phyloP scores from a whole-genome alignment of 345 rosid genomes.

The Gossypium australe region DNA sequence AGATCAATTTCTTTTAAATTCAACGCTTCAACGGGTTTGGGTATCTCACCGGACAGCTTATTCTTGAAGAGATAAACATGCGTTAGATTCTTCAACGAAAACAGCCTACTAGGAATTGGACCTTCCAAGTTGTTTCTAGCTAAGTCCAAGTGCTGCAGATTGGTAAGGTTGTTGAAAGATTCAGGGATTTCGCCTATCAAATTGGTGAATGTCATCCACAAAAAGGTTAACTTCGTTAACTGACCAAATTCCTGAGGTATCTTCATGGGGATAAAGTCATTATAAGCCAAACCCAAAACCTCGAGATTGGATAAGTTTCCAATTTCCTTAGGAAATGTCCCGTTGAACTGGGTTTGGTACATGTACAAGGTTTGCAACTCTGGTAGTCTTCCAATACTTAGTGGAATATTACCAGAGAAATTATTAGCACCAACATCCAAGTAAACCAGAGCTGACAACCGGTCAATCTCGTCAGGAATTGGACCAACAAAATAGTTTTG shows the following conservation, averaged over 20 bases:
- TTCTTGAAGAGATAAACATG: conserved; percentile 37
- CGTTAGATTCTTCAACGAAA: conserved; percentile 50
- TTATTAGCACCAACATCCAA: conserved; percentile 50
- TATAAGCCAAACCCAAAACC: conserved; percentile 36
- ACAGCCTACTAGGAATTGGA: conserved; percentile 39
- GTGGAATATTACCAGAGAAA: conserved; percentile 72
- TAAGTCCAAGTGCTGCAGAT: conserved; percentile 48
- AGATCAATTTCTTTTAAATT: conserved; percentile 50
- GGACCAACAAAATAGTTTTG: conserved; percentile 59
- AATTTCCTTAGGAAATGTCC: conserved; percentile 77
- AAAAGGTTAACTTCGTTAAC: conserved; percentile 38
- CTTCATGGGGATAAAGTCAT: conserved; percentile 41
- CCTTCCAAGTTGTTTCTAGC: conserved; percentile 48
- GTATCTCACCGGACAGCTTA: conserved; percentile 50
- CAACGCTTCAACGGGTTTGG: conserved; percentile 35
- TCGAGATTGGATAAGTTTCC: conserved; percentile 60
- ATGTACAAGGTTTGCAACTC: conserved; percentile 37
- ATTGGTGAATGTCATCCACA: conserved; percentile 49
- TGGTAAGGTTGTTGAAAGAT: conserved; percentile 35
- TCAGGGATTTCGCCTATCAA: conserved; percentile 62
- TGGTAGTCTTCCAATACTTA: conserved; percentile 37
- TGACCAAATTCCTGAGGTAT: conserved; percentile 64
- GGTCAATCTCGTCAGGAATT: conserved; percentile 57
- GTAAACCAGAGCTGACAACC: conserved; percentile 37
- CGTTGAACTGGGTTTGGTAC: conserved; percentile 44